Base-by-base conservation (phyloP, 345 rosid genomes). In the Euphorbia pulcherrima region DNA sequence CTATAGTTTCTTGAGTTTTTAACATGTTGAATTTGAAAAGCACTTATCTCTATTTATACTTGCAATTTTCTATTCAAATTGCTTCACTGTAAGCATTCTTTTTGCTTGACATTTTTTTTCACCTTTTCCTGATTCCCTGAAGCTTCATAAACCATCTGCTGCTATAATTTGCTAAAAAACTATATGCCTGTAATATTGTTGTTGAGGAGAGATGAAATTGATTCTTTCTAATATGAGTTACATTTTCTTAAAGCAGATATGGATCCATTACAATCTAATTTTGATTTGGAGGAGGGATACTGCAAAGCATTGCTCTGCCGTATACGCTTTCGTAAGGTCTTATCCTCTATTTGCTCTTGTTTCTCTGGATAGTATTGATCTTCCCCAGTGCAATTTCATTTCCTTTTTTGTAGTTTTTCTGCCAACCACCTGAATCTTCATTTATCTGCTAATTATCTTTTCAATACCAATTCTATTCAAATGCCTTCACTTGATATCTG, bases 271-370 rank as follows among this genome's bases (percentile, higher is more conserved):
- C 97, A 91, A 75, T 54, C 75, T 61, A 79, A 89, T 83, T 73
- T 76, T 61, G 82, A 80, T 40, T 60, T 85, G 80, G 99, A 94
- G 84, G 99, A 89, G 76, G 84, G 92, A 64, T 89, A 82, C 71
- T 91, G 97, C 88, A 90, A 84, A 86, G 90, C 97, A 67, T 75
- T 94, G 63, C 79, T 89, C 71, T 92, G 95, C 81, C 90, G 99
- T 80, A 73, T 91, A 84, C 92, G 97, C 77, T 94, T 94, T 84
- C 97, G 97, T 89, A 91, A 94, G 99, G 99, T 94, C 88, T 91
- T 84, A 70, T 79, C 83, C 90, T 82, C 75, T 84, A 72, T 86
- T 73, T 74, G 51, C 79, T 65, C 75, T 72, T 28, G 37, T 55
- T 70, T 50, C 20, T 62, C 29, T 62, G 55, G 60, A 33, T 64